Conservation (phyloP, 768 basidiomycete genomes). For the Coprinellus micaceus region DNA sequence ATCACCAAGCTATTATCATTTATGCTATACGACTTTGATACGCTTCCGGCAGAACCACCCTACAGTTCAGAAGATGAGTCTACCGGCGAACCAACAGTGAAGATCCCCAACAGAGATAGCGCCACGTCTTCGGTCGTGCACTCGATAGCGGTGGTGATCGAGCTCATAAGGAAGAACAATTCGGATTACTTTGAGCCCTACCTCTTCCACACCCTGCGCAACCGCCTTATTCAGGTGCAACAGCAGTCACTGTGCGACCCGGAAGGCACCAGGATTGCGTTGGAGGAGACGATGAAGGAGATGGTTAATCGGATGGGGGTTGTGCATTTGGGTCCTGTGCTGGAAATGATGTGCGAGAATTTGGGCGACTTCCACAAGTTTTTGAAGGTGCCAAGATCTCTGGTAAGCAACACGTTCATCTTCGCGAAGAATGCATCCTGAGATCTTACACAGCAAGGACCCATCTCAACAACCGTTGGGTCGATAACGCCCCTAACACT, state of each 20-base stretch:
- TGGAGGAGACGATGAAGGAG: conserved; percentile 72
- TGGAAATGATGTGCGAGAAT: conserved; percentile 68
- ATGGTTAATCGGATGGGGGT: conserved; percentile 85
- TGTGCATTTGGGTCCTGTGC: conserved; percentile 82
- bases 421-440: conserved; percentile 2
- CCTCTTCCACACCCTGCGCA: conserved; percentile 89
- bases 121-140: conserved; percentile 78
- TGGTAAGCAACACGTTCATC: conserved; percentile 46
- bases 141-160: conserved; percentile 85
- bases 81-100: conserved; percentile 14
- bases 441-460: conserved; percentile 48
- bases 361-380: conserved; percentile 68
- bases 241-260: conserved; percentile 54
- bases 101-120: conserved; percentile 44
- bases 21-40: conserved; percentile 66
- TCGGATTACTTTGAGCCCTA: conserved; percentile 98
- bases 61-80: no score
- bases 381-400: conserved; percentile 68
- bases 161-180: conserved; percentile 95
- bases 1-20: conserved; percentile 70
- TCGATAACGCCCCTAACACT: conserved; percentile 78
- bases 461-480: conserved; percentile 72
- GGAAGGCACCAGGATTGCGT: conserved; percentile 59
- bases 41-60: conserved; percentile 11
- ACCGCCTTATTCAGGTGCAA: conserved; percentile 84